Evolutionary conservation across 2,329 filamentous ascomycete species (phyloP), one percentile per base, ranked within the genome.

Genomic region (Tolypocladium inflatum): DNA sequence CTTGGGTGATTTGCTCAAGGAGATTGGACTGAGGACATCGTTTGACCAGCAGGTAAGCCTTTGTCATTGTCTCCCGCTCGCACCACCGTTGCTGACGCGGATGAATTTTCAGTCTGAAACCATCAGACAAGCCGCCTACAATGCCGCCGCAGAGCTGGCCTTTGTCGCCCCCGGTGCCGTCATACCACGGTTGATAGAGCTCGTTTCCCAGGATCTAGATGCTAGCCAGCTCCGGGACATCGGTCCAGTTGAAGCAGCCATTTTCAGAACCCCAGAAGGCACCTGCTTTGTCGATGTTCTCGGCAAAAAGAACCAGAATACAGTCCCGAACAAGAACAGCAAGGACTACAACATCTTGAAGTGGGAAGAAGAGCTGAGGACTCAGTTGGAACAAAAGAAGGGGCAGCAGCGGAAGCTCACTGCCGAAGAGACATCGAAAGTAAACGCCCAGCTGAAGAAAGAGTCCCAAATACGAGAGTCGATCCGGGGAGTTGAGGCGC

Each of bases 341-440:
- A 97, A 96, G 71, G 94, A 97, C 70, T 96, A 97, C 66, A 91
- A 99, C 65, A 95, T 91, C 1, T 74, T 97, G 45, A 97, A 96
- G 73, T 99, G 95, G 94, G 94, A 99, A 73, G 89, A 93, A 70
- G 94, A 99, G 63, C 80, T 99, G 9, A 82, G 92, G 58, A 81
- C 85, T 43, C 91, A 97, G 66, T 75, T 99, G 45, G 91, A 92
- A n/a, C 82, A 90, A 69, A 99, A 97, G 78, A 96, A 93, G 72
- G 93, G 93, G 1, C 84, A 89, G 60, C 85, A 91, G 65, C 93
- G 91, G 76, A 99, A 97, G 74, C 83, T 97, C 11, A 94, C 90
- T 0, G 75, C 90, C 0, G 94, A 97, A 41, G 93, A 99, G 67
- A 87, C 88, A 63, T 83, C 87, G 37, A 97, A 96, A 72, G 89